phyloP scores from a whole-genome alignment of 768 basidiomycete species.

The Ramaria sp. region DNA sequence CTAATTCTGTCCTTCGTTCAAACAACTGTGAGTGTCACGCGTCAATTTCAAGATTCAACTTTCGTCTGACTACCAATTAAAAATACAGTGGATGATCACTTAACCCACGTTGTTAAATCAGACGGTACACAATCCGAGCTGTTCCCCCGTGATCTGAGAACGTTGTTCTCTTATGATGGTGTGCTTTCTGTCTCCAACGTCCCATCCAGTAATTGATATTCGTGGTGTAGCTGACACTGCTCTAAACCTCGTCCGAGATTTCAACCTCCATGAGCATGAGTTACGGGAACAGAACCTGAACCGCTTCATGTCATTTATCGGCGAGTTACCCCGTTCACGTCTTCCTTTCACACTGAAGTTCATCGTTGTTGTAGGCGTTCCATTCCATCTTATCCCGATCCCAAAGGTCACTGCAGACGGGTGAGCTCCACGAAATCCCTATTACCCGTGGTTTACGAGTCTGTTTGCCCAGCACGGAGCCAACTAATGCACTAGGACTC shows the following conservation, averaged over 20 bases:
- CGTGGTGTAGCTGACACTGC: slow-evolving; percentile 27
- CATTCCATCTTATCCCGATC: slow-evolving; percentile 7
- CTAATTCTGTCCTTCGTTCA: slow-evolving; percentile 33
- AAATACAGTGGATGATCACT: slow-evolving; percentile 27
- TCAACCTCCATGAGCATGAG: slow-evolving; percentile 34
- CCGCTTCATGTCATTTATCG: slow-evolving; percentile 47
- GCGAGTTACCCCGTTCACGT: slow-evolving; percentile 17
- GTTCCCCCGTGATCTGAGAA: slow-evolving; percentile 40
- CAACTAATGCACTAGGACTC: slow-evolving; percentile 2
- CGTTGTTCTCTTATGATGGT: slow-evolving; percentile 46
- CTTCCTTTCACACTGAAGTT: neutral
- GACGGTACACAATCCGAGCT: slow-evolving; percentile 37
- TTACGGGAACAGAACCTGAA: slow-evolving; percentile 36
- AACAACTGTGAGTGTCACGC: slow-evolving; percentile 15
- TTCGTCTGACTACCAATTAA: neutral
- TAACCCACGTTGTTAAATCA: slow-evolving; percentile 35
- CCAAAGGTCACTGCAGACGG: neutral
- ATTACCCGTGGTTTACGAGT: neutral
- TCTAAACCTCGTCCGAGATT: slow-evolving; percentile 36
- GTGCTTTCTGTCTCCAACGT: slow-evolving; percentile 15
- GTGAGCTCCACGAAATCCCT: neutral
- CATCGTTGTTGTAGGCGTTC: neutral
- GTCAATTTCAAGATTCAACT: neutral
- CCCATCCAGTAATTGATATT: slow-evolving; percentile 3
- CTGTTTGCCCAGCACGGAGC: neutral